Evolutionary conservation across 1,284 basidiomycete genomes (phyloP).

Genomic region (Golubevia pallescens): DNA sequence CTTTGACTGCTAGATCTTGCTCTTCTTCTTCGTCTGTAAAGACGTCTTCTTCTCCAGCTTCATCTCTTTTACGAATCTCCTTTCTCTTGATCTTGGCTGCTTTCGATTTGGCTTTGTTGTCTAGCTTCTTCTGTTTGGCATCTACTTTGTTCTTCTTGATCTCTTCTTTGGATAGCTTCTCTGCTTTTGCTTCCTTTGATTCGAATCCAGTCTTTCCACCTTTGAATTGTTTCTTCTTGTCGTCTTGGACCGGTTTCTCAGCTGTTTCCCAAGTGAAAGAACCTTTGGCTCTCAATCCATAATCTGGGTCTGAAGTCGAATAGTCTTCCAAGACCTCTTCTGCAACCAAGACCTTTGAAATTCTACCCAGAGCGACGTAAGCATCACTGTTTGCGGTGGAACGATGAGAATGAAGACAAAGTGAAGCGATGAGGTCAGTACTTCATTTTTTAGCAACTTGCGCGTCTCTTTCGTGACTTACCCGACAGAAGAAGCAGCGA

Average conservation of each 20-base stretch:
- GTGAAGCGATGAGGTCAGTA: too few species aligned
- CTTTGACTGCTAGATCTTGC: neutral
- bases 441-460: too few species aligned
- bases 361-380: slow-evolving; percentile 10
- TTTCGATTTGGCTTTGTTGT: slow-evolving; percentile 5
- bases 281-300: slow-evolving; percentile 2
- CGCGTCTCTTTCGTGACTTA: too few species aligned
- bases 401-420: slow-evolving; percentile 70
- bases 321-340: slow-evolving; percentile 7
- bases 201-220: neutral
- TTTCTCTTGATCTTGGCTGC: slow-evolving; percentile 7
- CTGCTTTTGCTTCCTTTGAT: slow-evolving; percentile 7
- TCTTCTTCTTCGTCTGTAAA: neutral
- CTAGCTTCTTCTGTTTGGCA: slow-evolving; percentile 9
- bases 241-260: neutral
- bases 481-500: slow-evolving; percentile 3
- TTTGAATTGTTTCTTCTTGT: neutral
- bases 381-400: slow-evolving; percentile 65
- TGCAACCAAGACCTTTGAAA: slow-evolving; percentile 1
- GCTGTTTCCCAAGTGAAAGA: slow-evolving; percentile 24
- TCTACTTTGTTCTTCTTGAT: slow-evolving; percentile 9
- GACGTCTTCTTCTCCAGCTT: slow-evolving; percentile 2
- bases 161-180: slow-evolving; percentile 1
- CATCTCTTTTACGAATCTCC: slow-evolving; percentile 1
- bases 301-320: slow-evolving; percentile 6